phyloP scores from a whole-genome alignment of 495 filamentous ascomycete species.

The Sabuloglossum arenarium region DNA sequence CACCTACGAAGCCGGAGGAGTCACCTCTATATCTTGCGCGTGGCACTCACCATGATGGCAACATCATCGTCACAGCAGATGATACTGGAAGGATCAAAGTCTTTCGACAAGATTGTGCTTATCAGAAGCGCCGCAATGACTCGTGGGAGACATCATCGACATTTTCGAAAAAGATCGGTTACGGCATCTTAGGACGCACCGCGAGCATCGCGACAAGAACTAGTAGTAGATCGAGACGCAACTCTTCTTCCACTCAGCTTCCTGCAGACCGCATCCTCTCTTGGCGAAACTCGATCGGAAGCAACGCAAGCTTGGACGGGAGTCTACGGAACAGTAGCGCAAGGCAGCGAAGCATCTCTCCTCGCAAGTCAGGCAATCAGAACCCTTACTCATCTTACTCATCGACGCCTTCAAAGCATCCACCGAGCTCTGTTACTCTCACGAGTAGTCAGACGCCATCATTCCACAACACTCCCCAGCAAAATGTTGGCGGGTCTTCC shows the following conservation, averaged over 20 bases:
- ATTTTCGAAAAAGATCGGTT: constrained; percentile 49
- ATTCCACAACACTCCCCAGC: not conserved
- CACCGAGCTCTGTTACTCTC: not conserved
- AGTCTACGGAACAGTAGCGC: constrained; percentile 17
- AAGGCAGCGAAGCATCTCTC: constrained; percentile 30
- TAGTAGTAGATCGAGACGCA: constrained; percentile 33
- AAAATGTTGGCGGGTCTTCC: not conserved
- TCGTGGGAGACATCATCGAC: constrained; percentile 46
- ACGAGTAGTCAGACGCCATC: not conserved
- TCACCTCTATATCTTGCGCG: constrained; percentile 53
- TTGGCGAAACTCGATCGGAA: constrained; percentile 68
- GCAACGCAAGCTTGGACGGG: constrained; percentile 30
- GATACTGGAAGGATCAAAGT: constrained; percentile 78
- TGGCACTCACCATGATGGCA: constrained; percentile 55
- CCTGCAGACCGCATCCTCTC: constrained; percentile 71
- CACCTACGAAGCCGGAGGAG: constrained; percentile 29
- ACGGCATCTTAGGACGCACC: constrained; percentile 36
- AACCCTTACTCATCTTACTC: constrained; percentile 14
- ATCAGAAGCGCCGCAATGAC: constrained; percentile 35
- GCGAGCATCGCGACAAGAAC: constrained; percentile 34
- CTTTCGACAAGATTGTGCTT: constrained; percentile 84
- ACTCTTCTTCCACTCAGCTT: constrained; percentile 29
- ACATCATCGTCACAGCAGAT: constrained; percentile 86
- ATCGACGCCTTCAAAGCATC: constrained; percentile 10
- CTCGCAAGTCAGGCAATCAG: constrained; percentile 27